Base-by-base conservation (phyloP, 2,329 filamentous ascomycete genomes). In the Canariomyces notabilis region DNA sequence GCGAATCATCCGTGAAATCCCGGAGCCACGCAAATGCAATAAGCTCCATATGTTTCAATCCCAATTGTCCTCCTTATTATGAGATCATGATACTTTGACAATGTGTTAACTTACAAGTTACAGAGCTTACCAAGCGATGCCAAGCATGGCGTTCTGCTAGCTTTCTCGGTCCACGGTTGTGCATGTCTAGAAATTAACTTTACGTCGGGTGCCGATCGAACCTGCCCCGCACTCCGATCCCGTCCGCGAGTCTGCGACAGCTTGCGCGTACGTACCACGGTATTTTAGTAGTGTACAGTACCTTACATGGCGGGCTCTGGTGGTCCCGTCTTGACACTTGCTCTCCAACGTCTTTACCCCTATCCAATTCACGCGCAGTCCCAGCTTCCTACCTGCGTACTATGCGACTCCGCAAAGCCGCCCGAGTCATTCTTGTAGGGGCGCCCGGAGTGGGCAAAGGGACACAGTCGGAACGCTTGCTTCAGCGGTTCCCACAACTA, bases 361-460 rank as follows among this genome's bases (percentile, higher is more conserved):
- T 37, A 33, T 20, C 31, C 14, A 29, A 33, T 33, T n/a, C n/a
- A n/a, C 32, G 18, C 23, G 23, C 23, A 37, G 15, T 31, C 5
- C 43, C 14, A 19, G 15, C 37, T 32, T 31, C 15, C 26, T 40
- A 41, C 26, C 26, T 20, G n/a, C 42, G 11, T 36, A 31, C 29
- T n/a, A 83, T 83, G 80, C 75, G 80, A 70, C 79, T 94, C 61
- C 78, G 76, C 56, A 83, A 77, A 69, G 91, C 93, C 48, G 93
- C 93, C 44, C 86, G 93, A 53, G 84, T 97, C 54, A 97, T 98
- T 63, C 81, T 98, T 57, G 81, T 98, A 59, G 93, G 93, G 59
- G 90, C 91, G 42, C 93, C 93, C n/a, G 90, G 90, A 48, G 93
- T 95, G 47, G 93, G 93, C 53, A 98, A 98, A 68, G 93, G 91